phyloP scores from a whole-genome alignment of 1,284 basidiomycete genomes.

The Ustilago bromivora region DNA sequence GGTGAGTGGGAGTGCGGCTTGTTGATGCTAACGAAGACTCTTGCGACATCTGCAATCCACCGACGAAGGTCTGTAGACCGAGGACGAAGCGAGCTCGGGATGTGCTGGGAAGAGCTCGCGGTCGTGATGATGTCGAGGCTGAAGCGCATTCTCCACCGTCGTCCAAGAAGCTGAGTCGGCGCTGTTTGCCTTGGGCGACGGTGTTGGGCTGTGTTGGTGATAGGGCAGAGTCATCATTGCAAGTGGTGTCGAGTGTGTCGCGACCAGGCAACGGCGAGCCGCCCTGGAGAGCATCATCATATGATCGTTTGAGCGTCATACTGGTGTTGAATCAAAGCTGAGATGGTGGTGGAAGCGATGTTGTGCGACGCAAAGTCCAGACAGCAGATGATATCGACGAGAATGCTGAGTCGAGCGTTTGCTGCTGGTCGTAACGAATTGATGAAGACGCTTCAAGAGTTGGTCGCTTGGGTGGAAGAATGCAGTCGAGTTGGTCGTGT shows the following conservation, averaged over 20 bases:
- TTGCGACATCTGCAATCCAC: slow-evolving; percentile 56
- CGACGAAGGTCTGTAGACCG: slow-evolving; percentile 58
- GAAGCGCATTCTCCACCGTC: slow-evolving; percentile 27
- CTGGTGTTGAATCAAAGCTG: neutral
- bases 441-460: neutral
- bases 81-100: slow-evolving; percentile 50
- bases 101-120: slow-evolving; percentile 37
- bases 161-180: slow-evolving; percentile 39
- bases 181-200: slow-evolving; percentile 34
- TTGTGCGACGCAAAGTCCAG: neutral
- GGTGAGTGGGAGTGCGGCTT: neutral
- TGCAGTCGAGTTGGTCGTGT: neutral
- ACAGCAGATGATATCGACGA: neutral
- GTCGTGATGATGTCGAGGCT: slow-evolving; percentile 33
- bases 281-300: slow-evolving; percentile 24
- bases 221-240: neutral
- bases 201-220: neutral
- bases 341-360: neutral
- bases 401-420: neutral
- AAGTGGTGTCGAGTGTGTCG: neutral
- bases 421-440: neutral
- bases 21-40: slow-evolving; percentile 14
- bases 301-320: slow-evolving; percentile 34
- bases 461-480: neutral
- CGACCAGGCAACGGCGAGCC: neutral